Evolutionary conservation across 306 rosid genomes (phyloP), one percentile per base, ranked within the genome.

Genomic region (Lotus japonicus): DNA sequence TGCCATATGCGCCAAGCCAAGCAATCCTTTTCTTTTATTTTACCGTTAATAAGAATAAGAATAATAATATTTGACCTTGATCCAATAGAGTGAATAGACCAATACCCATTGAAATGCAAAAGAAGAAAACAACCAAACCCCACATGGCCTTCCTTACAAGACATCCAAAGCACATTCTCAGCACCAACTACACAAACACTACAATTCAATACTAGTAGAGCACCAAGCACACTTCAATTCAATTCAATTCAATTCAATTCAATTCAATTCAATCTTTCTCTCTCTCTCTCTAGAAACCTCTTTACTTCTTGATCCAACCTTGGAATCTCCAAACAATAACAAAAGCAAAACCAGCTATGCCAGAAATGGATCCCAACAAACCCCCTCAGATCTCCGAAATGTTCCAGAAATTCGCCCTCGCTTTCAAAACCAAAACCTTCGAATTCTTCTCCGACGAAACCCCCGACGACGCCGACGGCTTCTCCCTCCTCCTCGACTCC

Each of bases 321-420:
- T 43, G 16, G 72, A 64, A 64, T 54, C 71, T 62, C 38, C 36
- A 16, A 11, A 13, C 11, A 15, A 31, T 15, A 36, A 49, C 58
- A 10, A 52, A 2, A 19, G 43, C 35, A 10, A 19, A 2, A 48
- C 0, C 16, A 56, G 16, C 31, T 5, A 88, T 86, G 97, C 70
- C 77, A 0, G 90, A 94, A 77, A 79, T 84, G 48, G 91, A 88
- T 33, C 79, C 92, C 57, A 86, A 77, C 44, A 88, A 81, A 79
- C 83, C 92, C 36, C 99, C 99, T 4, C 99, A 90, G 89, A 86
- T 88, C 86, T 90, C 99, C 21, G 95, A 88, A 54, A 94, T 94
- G 99, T 85, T 94, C 58, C 92, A 85, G 80, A 94, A 94, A 70
- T 94, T 94, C 53, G 99, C 97, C 60, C 83, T 86, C 53, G 99